Evolutionary conservation across 306 rosid genomes (phyloP), one percentile per base, ranked within the genome.

Genomic region (Boehmeria nivea): DNA sequence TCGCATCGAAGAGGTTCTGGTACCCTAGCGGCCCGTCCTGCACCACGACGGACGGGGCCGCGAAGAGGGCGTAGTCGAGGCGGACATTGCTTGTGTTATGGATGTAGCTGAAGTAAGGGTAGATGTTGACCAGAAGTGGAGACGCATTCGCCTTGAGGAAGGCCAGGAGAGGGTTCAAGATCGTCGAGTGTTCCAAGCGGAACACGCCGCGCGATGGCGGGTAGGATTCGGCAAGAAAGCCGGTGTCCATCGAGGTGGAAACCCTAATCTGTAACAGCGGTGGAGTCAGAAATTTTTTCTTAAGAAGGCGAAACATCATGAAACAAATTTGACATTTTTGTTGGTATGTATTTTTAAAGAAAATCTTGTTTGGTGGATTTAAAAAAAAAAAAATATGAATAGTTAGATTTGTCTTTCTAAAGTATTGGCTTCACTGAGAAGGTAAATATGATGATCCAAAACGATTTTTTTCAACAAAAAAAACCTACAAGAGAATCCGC

Each of bases 1-100:
- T 54, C 3, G 78, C 78, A 12, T 67, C 54, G 19, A 67, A 59
- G 36, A 59, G 59, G 43, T 59, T 64, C 1, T 10, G 28, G 19
- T 51, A 52, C 27, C 54, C 59, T 0, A 18, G 22, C 1, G 26
- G 4, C 8, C 58, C 67, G 17, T 71, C 71, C 20, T 23, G 44
- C 22, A 71, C 76, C 2, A 59, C 57, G 1, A 38, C 60, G 6
- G 45, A 20, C 5, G 44, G 21, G 5, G 64, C 25, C 1, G 47
- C 51, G 49, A 65, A 65, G 6, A 65, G 60, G 18, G 67, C 67
- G 22, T 71, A 71, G 6, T 59, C 55, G 8, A 64, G 65, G 50
- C 15, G n/a, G 44, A 63, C 57, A 6, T 17, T 8, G 0, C 1
- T 8, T 0, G 28, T 18, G 63, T 53, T 52, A 2, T 38, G 28